Conservation (phyloP, 1,284 basidiomycete species). For the Hemileia vastatrix region DNA sequence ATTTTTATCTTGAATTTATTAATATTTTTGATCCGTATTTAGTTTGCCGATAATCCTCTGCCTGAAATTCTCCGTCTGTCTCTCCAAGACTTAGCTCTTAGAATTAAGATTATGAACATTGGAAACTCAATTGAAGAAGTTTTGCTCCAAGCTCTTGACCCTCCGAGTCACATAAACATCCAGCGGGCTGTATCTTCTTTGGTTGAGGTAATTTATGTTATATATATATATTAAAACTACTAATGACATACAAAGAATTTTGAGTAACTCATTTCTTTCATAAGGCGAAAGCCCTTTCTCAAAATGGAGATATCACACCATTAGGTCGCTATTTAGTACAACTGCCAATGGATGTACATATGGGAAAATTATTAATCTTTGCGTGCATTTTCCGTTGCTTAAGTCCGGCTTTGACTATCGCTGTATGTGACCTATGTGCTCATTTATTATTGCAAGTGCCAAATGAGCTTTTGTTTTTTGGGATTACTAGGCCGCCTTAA, state of each 20-base stretch:
- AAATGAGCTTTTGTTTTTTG: constrained; percentile 25
- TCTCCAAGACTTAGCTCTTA: constrained; percentile 82
- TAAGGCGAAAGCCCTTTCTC: constrained; percentile 63
- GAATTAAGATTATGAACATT: constrained; percentile 94
- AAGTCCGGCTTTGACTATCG: constrained; percentile 90
- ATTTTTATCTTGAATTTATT: too few species aligned
- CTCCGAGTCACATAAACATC: constrained; percentile 75
- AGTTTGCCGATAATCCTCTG: constrained; percentile 84
- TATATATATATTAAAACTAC: neutral
- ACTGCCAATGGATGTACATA: constrained; percentile 81
- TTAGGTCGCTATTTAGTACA: constrained; percentile 85
- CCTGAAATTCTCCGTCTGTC: constrained; percentile 95
- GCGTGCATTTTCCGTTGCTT: constrained; percentile 80
- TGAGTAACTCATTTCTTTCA: too few species aligned
- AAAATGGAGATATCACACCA: constrained; percentile 82
- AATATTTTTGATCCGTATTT: neutral
- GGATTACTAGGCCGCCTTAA: constrained; percentile 58
- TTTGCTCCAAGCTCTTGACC: constrained; percentile 75
- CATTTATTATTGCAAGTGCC: neutral
- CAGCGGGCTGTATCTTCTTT: constrained; percentile 82
- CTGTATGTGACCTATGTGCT: constrained; percentile 40
- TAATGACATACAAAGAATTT: too few species aligned
- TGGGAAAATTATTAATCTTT: constrained; percentile 84
- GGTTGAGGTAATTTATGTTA: constrained; percentile 58
- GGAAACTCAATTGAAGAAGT: constrained; percentile 86